Percentiles rank a stretch among this genome's conserved stretches.
Conservation (phyloP, 2,329 filamentous ascomycete species). For the Botrytis paeoniae region DNA sequence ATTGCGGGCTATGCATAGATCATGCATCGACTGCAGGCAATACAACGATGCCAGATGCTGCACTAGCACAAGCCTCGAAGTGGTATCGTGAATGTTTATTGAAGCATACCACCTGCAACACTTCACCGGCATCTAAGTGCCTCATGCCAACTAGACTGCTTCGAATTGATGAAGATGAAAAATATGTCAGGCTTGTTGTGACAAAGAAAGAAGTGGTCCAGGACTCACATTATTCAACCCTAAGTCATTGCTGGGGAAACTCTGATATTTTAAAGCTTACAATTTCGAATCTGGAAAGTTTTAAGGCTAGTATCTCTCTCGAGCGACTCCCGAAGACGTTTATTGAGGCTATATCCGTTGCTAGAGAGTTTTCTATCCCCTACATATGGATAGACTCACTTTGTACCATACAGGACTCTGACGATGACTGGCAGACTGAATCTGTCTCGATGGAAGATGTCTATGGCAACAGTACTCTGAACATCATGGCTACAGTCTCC, state of each 20-base stretch:
- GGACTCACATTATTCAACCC: not conserved
- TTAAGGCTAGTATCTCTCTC: not conserved
- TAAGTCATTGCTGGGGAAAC: slow-evolving; percentile 1
- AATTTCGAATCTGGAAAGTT: not conserved
- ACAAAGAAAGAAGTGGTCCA: not conserved
- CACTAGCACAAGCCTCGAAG: not conserved
- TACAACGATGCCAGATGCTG: not conserved
- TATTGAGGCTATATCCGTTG: not conserved
- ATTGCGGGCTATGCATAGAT: not conserved
- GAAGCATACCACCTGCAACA: not conserved
- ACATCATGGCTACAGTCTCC: not conserved
- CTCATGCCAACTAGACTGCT: not conserved
- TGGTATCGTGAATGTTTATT: slow-evolving; percentile 5
- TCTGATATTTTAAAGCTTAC: slow-evolving; percentile 1
- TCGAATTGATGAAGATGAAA: not conserved
- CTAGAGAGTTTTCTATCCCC: not conserved
- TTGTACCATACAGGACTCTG: slow-evolving; percentile 17
- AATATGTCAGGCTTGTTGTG: not conserved
- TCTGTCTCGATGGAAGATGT: slow-evolving; percentile 2
- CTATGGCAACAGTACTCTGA: slow-evolving; percentile 10
- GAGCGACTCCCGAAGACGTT: not conserved
- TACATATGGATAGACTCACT: slow-evolving; percentile 11
- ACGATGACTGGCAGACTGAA: slow-evolving; percentile 9
- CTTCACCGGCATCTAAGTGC: not conserved
- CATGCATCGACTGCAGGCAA: not conserved